These are phyloP conservation scores for Cylindrodendrum hubeiense DNA, from an alignment of 2,329 filamentous ascomycete species.

Conservation along the genomic window DNA sequence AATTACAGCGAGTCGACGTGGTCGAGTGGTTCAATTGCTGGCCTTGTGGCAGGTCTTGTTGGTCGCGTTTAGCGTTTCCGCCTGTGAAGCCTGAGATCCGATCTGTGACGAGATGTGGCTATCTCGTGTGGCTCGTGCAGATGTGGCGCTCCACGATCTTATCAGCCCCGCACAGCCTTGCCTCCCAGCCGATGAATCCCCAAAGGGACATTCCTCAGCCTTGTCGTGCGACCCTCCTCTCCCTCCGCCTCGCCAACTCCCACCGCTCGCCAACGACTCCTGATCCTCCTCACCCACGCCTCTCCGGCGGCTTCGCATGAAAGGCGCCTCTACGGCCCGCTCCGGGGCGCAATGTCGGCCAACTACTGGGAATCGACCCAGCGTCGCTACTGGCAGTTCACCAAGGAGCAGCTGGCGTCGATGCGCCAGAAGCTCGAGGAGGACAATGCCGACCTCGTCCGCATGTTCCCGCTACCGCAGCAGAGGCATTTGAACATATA, in stretches of 20 bases:
- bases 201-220: conserved; percentile 18
- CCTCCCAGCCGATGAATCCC: conserved; percentile 18
- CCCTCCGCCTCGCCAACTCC: background rate
- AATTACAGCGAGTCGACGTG: background rate
- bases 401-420: conserved; percentile 81
- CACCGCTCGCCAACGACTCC: background rate
- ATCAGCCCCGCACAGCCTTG: conserved; percentile 28
- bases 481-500: conserved; percentile 88
- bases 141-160: conserved; percentile 20
- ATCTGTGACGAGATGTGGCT: conserved; percentile 8
- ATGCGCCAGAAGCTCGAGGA: conserved; percentile 83
- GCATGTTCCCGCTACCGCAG: conserved; percentile 86
- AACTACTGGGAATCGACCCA: conserved; percentile 98
- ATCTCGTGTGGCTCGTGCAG: conserved; percentile 14
- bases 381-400: conserved; percentile 89
- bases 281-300: background rate
- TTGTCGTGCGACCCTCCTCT: conserved; percentile 15
- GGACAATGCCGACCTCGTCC: conserved; percentile 78
- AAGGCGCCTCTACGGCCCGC: conserved; percentile 26
- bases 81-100: background rate
- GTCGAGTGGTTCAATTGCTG: background rate
- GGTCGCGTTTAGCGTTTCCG: conserved; percentile 12
- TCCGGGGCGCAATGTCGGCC: conserved; percentile 76
- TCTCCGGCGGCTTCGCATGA: conserved; percentile 1
- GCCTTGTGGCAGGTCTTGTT: conserved; percentile 2